phyloP scores from a whole-genome alignment of 768 basidiomycete genomes.

The Boletus pseudopeckii region DNA sequence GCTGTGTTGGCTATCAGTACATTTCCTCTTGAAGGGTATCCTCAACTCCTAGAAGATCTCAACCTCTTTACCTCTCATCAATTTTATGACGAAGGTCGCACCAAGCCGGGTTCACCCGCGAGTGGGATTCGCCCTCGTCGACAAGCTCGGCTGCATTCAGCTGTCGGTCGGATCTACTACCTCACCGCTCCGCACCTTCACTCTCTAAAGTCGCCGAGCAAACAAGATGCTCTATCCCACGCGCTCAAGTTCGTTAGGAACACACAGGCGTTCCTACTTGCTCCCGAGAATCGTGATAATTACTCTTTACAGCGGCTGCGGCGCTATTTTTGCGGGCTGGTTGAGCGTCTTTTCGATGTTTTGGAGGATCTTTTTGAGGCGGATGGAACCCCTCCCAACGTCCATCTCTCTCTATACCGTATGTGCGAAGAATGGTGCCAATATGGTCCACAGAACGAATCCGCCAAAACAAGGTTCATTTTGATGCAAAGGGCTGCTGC shows the following conservation, averaged over 20 bases:
- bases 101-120: constrained; percentile 44
- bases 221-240: constrained; percentile 70
- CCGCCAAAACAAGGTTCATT: constrained; percentile 64
- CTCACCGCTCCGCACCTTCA: constrained; percentile 77
- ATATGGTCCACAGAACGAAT: constrained; percentile 70
- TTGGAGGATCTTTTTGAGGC: constrained; percentile 66
- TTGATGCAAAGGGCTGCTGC: constrained; percentile 67
- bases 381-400: constrained; percentile 69
- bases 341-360: constrained; percentile 83
- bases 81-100: constrained; percentile 66
- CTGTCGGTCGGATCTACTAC: constrained; percentile 85
- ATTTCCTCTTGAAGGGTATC: constrained; percentile 73
- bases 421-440: constrained; percentile 95
- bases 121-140: constrained; percentile 58
- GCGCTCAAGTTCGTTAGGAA: constrained; percentile 85
- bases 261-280: constrained; percentile 74
- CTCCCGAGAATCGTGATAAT: constrained; percentile 69
- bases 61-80: constrained; percentile 76
- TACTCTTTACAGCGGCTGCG: constrained; percentile 76
- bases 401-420: constrained; percentile 76
- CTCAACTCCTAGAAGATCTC: constrained; percentile 80
- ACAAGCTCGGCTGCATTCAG: constrained; percentile 78
- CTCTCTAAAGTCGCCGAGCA: constrained; percentile 61
- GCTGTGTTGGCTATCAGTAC: constrained; percentile 88
- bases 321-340: constrained; percentile 86